Evolutionary conservation across 2,329 filamentous ascomycete genomes (phyloP).

Genomic region (Neonectria sp.): DNA sequence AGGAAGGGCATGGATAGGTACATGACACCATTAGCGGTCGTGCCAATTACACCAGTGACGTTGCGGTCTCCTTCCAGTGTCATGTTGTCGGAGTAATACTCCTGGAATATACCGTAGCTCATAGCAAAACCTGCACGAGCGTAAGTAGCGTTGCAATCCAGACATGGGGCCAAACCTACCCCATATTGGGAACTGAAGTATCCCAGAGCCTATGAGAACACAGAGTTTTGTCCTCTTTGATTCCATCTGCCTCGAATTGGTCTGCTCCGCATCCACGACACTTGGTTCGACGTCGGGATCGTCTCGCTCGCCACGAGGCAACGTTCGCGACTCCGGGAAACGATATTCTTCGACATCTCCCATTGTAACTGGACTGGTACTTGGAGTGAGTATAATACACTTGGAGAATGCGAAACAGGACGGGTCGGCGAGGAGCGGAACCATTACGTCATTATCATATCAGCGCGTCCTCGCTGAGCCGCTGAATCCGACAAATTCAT

Average conservation of each 20-base stretch:
- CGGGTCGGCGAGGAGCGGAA: background rate
- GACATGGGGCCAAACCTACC: background rate
- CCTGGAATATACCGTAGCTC: slow-evolving; percentile 40
- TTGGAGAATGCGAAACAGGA: background rate
- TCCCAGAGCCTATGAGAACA: background rate
- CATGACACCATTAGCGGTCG: slow-evolving; percentile 37
- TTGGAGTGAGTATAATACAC: background rate
- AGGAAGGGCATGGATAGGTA: slow-evolving; percentile 38
- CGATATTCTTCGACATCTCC: background rate
- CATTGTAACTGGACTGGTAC: background rate
- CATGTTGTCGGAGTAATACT: slow-evolving; percentile 33
- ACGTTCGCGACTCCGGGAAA: background rate
- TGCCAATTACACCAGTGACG: slow-evolving; percentile 34
- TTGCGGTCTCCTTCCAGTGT: slow-evolving; percentile 23
- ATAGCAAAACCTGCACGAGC: slow-evolving; percentile 32
- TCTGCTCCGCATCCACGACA: background rate
- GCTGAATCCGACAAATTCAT: background rate
- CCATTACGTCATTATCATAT: background rate
- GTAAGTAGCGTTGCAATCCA: background rate
- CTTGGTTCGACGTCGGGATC: background rate
- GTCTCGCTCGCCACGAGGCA: background rate
- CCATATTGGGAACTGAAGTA: slow-evolving; percentile 27
- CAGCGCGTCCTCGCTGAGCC: background rate
- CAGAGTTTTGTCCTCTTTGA: background rate
- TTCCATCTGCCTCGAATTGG: background rate